Base-by-base conservation (phyloP, 345 rosid genomes). In the Ceriops tagal region DNA sequence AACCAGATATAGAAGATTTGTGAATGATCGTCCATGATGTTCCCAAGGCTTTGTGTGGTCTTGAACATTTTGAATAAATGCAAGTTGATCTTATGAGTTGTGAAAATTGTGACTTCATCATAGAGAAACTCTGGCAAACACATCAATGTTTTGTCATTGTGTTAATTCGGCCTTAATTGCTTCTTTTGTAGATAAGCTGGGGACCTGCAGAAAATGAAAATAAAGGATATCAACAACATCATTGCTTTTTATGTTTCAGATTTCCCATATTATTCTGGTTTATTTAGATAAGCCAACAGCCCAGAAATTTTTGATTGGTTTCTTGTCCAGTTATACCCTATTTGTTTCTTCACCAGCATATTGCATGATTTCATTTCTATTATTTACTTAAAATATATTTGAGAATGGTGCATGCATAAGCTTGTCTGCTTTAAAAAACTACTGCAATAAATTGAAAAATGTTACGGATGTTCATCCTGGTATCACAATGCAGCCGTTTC, bases 401-500 rank as follows among this genome's bases (percentile, higher is more conserved):
- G 26, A 61, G 61, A 59, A 22, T 66, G 72, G 53, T 67, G 67
- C 11, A 21, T 73, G 72, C 65, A 49, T 57, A 61, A 28, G 34
- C 27, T 55, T 46, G 4, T 74, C 31, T 61, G 56, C 61, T 47
- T 3, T 60, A 16, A 30, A 30, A 11, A 73, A 55, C 39, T 73
- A 37, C 52, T 46, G 57, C 49, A 35, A 52, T 16, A 13, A 43
- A 11, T 43, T 43, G 49, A 43, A 43, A 43, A 11, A 43, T 43
- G 3, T 43, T 43, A 43, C 3, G 5, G 73, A 27, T 73, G 53
- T 75, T 64, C 69, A 47, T 62, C 58, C 59, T 73, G 69, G 61
- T 47, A 58, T 82, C 64, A 68, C 59, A 75, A 76, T 80, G 79
- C 78, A 95, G 99, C 86, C 99, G 99, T 60, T 95, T 95, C 78